Conservation (phyloP, 306 rosid species). For the Cicer arietinum region DNA sequence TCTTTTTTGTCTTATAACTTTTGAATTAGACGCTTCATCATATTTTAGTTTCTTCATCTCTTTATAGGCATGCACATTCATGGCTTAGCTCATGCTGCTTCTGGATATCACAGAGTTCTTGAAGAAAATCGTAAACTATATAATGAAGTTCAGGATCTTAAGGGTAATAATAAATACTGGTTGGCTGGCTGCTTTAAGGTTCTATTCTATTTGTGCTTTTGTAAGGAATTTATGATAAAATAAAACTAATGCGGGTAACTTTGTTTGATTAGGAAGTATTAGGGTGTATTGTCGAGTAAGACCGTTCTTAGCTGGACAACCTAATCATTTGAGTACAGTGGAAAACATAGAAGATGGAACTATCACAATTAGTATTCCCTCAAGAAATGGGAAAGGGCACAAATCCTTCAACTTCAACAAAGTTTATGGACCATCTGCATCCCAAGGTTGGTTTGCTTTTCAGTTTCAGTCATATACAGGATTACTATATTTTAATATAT, state of each 20-base stretch:
- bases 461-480: conserved; percentile 14
- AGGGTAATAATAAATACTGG: conserved; percentile 60
- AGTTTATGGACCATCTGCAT: conserved; percentile 85
- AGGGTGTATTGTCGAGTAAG: conserved; percentile 98
- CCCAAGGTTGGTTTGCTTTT: conserved; percentile 71
- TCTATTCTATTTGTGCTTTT: not conserved
- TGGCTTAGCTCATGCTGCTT: conserved; percentile 89
- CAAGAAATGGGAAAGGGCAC: conserved; percentile 78
- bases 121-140: conserved; percentile 93
- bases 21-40: conserved; percentile 16
- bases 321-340: conserved; percentile 68
- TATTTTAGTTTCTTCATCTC: conserved; percentile 37
- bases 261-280: conserved; percentile 77
- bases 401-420: conserved; percentile 85
- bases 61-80: conserved; percentile 73
- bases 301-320: conserved; percentile 75
- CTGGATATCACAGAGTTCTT: conserved; percentile 92
- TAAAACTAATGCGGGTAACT: conserved; percentile 33
- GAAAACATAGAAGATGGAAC: conserved; percentile 83
- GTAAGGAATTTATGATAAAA: conserved; percentile 9
- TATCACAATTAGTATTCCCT: conserved; percentile 73
- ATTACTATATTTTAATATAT: conserved; percentile 18
- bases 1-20: conserved; percentile 17
- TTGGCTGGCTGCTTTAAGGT: conserved; percentile 30
- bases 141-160: conserved; percentile 96